Conservation (phyloP, 306 rosid species). For the Vachellia pachyceras region DNA sequence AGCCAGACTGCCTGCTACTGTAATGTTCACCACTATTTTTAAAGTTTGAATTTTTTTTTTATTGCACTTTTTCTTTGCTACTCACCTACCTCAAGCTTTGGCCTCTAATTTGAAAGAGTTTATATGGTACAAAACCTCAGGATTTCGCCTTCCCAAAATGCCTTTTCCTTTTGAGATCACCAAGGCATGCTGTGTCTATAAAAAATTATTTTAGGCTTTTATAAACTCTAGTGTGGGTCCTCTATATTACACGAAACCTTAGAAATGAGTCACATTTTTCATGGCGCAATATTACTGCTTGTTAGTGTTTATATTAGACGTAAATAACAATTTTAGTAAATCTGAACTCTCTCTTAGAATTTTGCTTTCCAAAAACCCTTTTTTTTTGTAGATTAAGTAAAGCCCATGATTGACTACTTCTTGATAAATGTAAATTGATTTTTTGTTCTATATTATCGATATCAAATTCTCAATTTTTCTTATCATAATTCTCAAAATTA, state of each 20-base stretch:
- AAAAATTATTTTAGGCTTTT: background rate
- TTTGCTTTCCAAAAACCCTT: background rate
- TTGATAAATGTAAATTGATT: background rate
- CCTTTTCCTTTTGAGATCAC: background rate
- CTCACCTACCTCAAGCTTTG: conserved; percentile 19
- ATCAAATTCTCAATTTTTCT: background rate
- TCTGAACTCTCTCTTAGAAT: background rate
- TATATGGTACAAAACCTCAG: background rate
- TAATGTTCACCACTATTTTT: conserved; percentile 40
- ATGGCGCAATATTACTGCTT: background rate
- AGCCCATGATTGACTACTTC: background rate
- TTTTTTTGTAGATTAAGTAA: background rate
- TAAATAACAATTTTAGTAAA: background rate
- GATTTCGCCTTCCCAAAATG: background rate
- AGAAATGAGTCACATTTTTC: background rate
- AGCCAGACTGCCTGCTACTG: conserved; percentile 65
- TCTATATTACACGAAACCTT: background rate
- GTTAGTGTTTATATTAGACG: background rate
- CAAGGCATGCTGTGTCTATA: background rate
- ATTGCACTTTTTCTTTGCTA: background rate
- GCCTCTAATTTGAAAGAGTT: background rate
- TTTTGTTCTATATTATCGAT: background rate
- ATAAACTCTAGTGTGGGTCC: background rate
- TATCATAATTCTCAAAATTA: background rate
- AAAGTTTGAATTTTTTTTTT: background rate